phyloP scores from a whole-genome alignment of 768 basidiomycete genomes.

The Leccinum sublutescens region DNA sequence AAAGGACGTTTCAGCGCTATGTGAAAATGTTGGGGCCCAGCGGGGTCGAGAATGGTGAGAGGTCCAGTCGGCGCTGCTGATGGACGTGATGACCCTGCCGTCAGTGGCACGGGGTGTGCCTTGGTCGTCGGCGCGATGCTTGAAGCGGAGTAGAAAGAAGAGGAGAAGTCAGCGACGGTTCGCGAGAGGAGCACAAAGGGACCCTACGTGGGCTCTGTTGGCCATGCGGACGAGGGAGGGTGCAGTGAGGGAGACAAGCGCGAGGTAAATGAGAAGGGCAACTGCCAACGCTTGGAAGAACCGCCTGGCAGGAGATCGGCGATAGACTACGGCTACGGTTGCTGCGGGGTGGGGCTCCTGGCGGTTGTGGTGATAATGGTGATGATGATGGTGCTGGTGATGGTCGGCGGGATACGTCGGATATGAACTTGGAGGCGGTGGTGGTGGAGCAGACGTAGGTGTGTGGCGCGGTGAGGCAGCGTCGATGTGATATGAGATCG shows the following conservation, averaged over 20 bases:
- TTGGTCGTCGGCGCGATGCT: neutral
- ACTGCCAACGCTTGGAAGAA: neutral
- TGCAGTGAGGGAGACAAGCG: neutral
- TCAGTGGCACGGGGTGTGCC: neutral
- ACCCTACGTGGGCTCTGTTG: neutral
- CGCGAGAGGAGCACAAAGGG: neutral
- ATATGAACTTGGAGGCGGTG: neutral
- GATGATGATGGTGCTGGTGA: neutral
- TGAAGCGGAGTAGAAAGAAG: neutral
- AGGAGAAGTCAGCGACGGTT: neutral
- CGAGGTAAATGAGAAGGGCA: neutral
- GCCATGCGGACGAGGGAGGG: neutral
- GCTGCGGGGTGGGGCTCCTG: neutral
- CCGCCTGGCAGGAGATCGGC: neutral
- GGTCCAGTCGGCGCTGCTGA: constrained; percentile 14
- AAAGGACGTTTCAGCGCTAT: constrained; percentile 25
- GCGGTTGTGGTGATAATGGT: neutral
- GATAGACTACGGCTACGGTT: neutral
- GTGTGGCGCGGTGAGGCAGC: neutral
- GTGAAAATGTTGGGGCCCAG: constrained; percentile 19
- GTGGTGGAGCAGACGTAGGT: neutral
- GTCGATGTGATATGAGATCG: neutral
- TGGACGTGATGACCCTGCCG: neutral
- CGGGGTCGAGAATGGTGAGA: constrained; percentile 5
- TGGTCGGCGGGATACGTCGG: neutral